A percentile compares a stretch with the other conserved stretches of the same genome.
Conservation (phyloP, 495 filamentous ascomycete genomes). For the Thermothielavioides terrestris region DNA sequence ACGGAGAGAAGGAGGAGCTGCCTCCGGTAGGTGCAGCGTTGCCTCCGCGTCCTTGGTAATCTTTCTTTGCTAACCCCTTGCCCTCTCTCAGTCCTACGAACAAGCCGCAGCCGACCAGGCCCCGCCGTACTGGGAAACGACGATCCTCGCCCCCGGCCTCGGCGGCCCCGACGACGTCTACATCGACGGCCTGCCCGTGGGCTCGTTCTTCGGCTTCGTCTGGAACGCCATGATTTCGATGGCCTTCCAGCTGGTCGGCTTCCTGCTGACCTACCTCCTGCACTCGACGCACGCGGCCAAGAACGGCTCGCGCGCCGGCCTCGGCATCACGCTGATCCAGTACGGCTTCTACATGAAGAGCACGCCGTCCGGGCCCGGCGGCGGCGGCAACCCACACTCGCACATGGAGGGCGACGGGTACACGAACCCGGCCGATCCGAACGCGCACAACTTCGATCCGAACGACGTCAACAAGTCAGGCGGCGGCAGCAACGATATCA, state of each 20-base stretch:
- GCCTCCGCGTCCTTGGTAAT: too few relatives aligned
- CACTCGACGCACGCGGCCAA: slow-evolving; percentile 98
- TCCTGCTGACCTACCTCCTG: slow-evolving; percentile 93
- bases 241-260: slow-evolving; percentile 96
- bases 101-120: slow-evolving; percentile 95
- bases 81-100: slow-evolving; percentile 70
- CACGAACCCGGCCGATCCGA: slow-evolving; percentile 69
- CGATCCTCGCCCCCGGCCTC: slow-evolving; percentile 83
- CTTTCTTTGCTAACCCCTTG: slow-evolving; percentile 23
- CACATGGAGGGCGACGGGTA: slow-evolving; percentile 48
- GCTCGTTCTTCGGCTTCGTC: slow-evolving; percentile 87
- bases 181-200: slow-evolving; percentile 91
- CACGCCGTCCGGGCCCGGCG: slow-evolving; percentile 15
- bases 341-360: slow-evolving; percentile 90
- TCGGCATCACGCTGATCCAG: slow-evolving; percentile 93
- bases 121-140: slow-evolving; percentile 98
- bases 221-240: slow-evolving; percentile 99
- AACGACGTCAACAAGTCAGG: slow-evolving; percentile 42
- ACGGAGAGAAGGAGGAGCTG: slow-evolving; percentile 73
- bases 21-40: slow-evolving; percentile 92
- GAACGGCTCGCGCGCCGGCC: slow-evolving; percentile 87
- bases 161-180: slow-evolving; percentile 84
- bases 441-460: slow-evolving; percentile 81
- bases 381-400: slow-evolving; percentile 35
- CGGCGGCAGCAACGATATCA: slow-evolving; percentile 27